Base-by-base conservation (phyloP, 2,329 filamentous ascomycete species). In the Sclerotinia subarctica region DNA sequence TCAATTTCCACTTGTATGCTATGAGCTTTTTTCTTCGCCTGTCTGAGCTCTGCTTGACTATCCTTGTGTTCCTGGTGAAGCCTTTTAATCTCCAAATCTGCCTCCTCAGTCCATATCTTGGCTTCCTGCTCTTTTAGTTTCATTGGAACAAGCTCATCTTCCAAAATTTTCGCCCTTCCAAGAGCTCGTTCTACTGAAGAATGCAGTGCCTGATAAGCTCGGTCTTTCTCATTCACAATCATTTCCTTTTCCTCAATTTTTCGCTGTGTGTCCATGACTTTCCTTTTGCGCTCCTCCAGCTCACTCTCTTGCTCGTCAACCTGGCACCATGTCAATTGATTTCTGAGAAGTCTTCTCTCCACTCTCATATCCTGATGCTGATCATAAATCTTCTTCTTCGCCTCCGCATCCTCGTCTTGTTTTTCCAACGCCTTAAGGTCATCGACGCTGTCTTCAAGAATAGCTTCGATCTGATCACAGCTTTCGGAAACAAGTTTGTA, bases 311-410 rank as follows among this genome's bases (percentile, higher is more conserved):
- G 85, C 67, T 92, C 88, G 60, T 88, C 86, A 1, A 98, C 93
- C 75, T 96, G 92, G 32, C 88, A 86, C 95, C 95, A 99, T n/a
- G 90, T 89, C 70, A 92, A 82, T 79, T 96, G 90, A 24, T 85
- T 83, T 54, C 83, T 80, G 56, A 91, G 82, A 32, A 86, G 82
- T 46, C 82, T 82, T 58, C 88, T 83, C 68, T 86, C 87, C 26
- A 83, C 81, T 47, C 88, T 85, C 73, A 96, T 83, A 19, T 83
- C 83, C 58, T 89, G 82, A 66, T 91, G 89, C 70, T 88, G 87
- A 66, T 89, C 84, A 0, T 90, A 87, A 1, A 87, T 80, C 66
- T 89, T 86, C 32, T 90, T 84, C 69, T 90, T 86, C 69, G 85
- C 83, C 66, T 88, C 82, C 0, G 92, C 89, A 58, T 86, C 84